phyloP scores from a whole-genome alignment of 2,329 filamentous ascomycete species.

The Didymella segeticola region DNA sequence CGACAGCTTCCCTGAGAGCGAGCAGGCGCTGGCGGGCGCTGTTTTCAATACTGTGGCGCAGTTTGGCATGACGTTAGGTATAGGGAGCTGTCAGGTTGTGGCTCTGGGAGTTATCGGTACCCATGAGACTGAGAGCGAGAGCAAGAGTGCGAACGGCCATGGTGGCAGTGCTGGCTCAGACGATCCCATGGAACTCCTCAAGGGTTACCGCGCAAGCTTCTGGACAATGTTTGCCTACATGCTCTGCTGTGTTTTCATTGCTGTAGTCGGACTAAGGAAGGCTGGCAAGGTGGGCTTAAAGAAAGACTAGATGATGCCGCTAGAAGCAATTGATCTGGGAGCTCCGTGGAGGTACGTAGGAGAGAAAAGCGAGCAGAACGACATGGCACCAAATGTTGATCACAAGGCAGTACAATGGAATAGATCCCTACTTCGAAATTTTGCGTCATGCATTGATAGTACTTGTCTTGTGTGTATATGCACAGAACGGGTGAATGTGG shows the following conservation, averaged over 20 bases:
- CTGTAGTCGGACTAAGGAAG: conserved; percentile 32
- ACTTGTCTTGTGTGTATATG: too few relatives aligned
- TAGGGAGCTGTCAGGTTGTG: conserved; percentile 37
- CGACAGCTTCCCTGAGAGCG: conserved; percentile 62
- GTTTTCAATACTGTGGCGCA: conserved; percentile 67
- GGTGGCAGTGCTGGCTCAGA: conserved; percentile 5
- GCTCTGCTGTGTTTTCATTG: conserved; percentile 30
- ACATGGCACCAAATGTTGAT: too few relatives aligned
- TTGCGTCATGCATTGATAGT: too few relatives aligned
- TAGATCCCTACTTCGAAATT: too few relatives aligned
- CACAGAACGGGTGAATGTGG: too few relatives aligned
- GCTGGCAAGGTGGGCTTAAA: conserved; percentile 38
- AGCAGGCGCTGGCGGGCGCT: conserved; percentile 65
- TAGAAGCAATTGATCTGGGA: neutral
- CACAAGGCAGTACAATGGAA: neutral
- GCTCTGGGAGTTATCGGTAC: conserved; percentile 26
- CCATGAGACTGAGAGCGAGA: conserved; percentile 6
- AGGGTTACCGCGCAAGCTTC: conserved; percentile 33
- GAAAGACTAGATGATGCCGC: conserved; percentile 35
- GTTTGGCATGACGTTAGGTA: conserved; percentile 56
- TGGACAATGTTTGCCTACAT: conserved; percentile 39
- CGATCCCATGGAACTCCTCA: conserved; percentile 19
- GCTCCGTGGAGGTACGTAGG: too few relatives aligned
- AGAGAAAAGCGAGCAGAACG: too few relatives aligned
- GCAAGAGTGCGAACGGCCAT: conserved; percentile 8